Percentiles rank a stretch among this genome's conserved stretches.
Conservation (phyloP, 2,329 filamentous ascomycete species). For the Pestalotiopsis sp. region DNA sequence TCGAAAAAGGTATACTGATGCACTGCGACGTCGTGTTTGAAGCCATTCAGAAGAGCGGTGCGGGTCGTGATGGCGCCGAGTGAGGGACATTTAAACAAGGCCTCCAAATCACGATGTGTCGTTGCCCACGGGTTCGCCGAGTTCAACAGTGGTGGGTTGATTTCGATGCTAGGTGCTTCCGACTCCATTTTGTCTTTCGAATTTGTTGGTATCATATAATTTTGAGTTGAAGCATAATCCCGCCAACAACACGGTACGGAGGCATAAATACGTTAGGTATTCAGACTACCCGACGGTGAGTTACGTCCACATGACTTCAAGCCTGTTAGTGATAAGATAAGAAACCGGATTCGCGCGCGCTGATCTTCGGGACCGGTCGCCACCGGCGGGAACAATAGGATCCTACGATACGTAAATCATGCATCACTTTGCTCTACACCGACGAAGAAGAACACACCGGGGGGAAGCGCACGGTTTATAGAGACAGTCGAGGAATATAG, state of each 20-base stretch:
- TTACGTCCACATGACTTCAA: background rate
- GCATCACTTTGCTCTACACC: background rate
- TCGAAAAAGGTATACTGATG: slow-evolving; percentile 73
- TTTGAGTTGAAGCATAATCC: background rate
- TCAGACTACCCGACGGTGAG: background rate
- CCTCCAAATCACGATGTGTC: slow-evolving; percentile 59
- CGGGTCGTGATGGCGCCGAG: slow-evolving; percentile 78
- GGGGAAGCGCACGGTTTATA: background rate
- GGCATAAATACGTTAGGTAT: background rate
- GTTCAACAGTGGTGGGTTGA: slow-evolving; percentile 72
- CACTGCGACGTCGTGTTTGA: slow-evolving; percentile 58
- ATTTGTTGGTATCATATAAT: background rate
- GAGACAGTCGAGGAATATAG: no score
- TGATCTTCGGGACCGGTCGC: slow-evolving; percentile 1
- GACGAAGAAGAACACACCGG: background rate
- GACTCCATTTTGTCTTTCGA: slow-evolving; percentile 1
- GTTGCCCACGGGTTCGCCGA: slow-evolving; percentile 79
- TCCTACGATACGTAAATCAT: background rate
- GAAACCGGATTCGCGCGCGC: background rate
- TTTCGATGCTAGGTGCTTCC: slow-evolving; percentile 35
- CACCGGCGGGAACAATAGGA: background rate
- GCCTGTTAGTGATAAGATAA: background rate
- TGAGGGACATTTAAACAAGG: slow-evolving; percentile 61
- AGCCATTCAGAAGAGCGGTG: slow-evolving; percentile 68
- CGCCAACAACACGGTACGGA: background rate